Evolutionary conservation across 2,329 filamentous ascomycete species (phyloP).

Genomic region (Trichophyton rubrum): DNA sequence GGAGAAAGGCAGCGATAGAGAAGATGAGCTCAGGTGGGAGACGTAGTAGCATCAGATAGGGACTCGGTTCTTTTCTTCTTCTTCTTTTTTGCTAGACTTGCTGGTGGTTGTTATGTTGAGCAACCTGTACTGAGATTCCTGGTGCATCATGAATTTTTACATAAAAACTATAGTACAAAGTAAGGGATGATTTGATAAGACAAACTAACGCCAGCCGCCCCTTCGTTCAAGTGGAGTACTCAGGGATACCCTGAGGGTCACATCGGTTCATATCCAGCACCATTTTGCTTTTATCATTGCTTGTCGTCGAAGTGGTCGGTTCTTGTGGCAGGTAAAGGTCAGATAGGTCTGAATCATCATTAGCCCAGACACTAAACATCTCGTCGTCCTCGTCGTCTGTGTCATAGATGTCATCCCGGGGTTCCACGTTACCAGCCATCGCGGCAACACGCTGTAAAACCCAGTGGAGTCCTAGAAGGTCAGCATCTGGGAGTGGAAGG

Average conservation of each 20-base stretch:
- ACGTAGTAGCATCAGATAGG: slow-evolving; percentile 20
- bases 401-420: slow-evolving; percentile 1
- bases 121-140: no score
- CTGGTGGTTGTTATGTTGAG: no score
- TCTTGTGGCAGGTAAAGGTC: no score
- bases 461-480: slow-evolving; percentile 9
- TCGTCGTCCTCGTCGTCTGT: slow-evolving; percentile 8
- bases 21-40: slow-evolving; percentile 35
- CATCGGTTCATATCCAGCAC: no score
- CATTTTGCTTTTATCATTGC: no score
- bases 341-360: no score
- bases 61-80: neutral
- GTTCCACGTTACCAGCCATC: slow-evolving; percentile 5
- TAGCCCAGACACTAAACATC: no score
- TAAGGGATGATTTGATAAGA: neutral
- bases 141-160: no score
- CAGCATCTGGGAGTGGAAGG: slow-evolving; percentile 6
- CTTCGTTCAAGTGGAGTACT: neutral
- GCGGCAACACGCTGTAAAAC: slow-evolving; percentile 6
- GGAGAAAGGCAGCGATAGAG: slow-evolving; percentile 31
- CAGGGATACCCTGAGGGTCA: neutral
- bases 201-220: neutral
- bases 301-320: no score
- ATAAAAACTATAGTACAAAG: no score
- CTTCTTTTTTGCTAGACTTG: neutral